These are phyloP conservation scores for Chalaropsis ovoidea DNA, from an alignment of 2,329 filamentous ascomycete genomes.

Conservation along the genomic window DNA sequence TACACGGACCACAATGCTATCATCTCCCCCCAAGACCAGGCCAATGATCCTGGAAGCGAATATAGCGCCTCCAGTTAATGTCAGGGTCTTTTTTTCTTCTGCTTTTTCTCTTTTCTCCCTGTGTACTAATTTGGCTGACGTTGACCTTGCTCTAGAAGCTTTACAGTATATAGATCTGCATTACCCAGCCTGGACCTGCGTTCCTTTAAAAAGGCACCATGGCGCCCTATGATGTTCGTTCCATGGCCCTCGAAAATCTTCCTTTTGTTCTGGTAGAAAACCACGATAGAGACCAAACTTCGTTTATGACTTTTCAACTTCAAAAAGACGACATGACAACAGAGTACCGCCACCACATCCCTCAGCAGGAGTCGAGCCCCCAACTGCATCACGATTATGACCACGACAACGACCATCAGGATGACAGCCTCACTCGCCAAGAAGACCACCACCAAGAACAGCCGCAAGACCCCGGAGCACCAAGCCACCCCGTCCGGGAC, in stretches of 20 bases:
- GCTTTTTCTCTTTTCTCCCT: conserved; percentile 2
- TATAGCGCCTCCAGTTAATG: conserved; percentile 22
- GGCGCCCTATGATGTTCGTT: conserved; percentile 24
- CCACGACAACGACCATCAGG: not conserved
- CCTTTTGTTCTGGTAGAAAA: conserved; percentile 23
- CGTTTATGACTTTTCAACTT: conserved; percentile 17
- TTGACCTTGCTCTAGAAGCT: conserved; percentile 21
- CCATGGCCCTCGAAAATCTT: conserved; percentile 22
- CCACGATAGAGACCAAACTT: conserved; percentile 6
- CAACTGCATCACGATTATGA: conserved; percentile 7
- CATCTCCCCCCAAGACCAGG: conserved; percentile 18
- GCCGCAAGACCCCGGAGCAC: conserved; percentile 28
- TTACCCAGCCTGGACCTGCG: conserved; percentile 16
- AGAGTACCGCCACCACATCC: not conserved
- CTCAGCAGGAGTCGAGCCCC: conserved; percentile 4
- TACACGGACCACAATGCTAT: conserved; percentile 22
- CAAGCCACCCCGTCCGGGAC: conserved; percentile 57
- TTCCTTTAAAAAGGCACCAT: conserved; percentile 23
- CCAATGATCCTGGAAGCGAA: conserved; percentile 21
- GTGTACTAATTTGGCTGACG: conserved; percentile 22
- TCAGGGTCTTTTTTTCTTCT: conserved; percentile 18
- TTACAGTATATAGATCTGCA: conserved; percentile 23
- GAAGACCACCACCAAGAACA: conserved; percentile 18
- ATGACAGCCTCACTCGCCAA: not conserved
- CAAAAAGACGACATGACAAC: conserved; percentile 21